These are phyloP conservation scores for Epicoccum sorghinum DNA, from an alignment of 2,329 filamentous ascomycete species.

Conservation along the genomic window DNA sequence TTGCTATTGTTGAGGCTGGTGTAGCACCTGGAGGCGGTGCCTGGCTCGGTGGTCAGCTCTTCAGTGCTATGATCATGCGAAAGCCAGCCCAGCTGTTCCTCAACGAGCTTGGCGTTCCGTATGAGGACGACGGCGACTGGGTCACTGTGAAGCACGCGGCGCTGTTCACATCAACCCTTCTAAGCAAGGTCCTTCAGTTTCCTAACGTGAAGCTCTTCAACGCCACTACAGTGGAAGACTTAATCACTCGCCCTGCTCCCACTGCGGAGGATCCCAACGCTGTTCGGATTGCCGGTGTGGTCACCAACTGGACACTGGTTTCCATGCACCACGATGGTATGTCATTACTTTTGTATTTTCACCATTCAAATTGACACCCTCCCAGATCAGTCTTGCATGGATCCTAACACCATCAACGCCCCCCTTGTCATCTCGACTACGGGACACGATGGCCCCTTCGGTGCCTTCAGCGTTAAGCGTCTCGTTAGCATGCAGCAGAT, in stretches of 20 bases:
- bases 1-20: slow-evolving; percentile 86
- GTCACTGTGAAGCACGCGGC: slow-evolving; percentile 95
- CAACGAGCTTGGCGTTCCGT: slow-evolving; percentile 79
- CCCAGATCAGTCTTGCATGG: slow-evolving; percentile 91
- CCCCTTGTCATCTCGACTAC: slow-evolving; percentile 88
- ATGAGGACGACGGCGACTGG: slow-evolving; percentile 85
- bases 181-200: slow-evolving; percentile 81
- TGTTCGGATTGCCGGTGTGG: slow-evolving; percentile 82
- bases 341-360: not conserved
- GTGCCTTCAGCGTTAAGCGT: slow-evolving; percentile 88
- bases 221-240: slow-evolving; percentile 87
- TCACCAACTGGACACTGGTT: slow-evolving; percentile 95
- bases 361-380: not conserved
- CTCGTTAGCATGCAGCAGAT: slow-evolving; percentile 87
- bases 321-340: slow-evolving; percentile 60
- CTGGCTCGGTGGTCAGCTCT: slow-evolving; percentile 93
- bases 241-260: slow-evolving; percentile 75
- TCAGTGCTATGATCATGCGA: slow-evolving; percentile 94
- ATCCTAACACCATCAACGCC: slow-evolving; percentile 95
- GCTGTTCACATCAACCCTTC: slow-evolving; percentile 85
- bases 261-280: slow-evolving; percentile 52
- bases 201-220: slow-evolving; percentile 98
- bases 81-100: slow-evolving; percentile 90
- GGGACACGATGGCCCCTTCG: slow-evolving; percentile 89
- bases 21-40: slow-evolving; percentile 85